Conservation (phyloP, 495 filamentous ascomycete species). For the Tricharina praecox region DNA sequence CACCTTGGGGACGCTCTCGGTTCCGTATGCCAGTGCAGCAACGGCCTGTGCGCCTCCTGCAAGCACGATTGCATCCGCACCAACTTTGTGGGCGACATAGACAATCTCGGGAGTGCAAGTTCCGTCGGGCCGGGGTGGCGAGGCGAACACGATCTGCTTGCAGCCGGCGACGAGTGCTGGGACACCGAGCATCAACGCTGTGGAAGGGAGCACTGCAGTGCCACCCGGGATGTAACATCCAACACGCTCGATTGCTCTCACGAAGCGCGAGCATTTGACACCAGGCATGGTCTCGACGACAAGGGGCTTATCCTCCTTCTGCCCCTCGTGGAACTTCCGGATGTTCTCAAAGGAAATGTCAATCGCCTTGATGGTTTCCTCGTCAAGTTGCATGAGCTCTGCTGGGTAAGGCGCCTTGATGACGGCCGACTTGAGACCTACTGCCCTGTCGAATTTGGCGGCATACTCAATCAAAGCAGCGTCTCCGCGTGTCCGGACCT, state of each 20-base stretch:
- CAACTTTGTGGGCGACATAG: slow-evolving; percentile 93
- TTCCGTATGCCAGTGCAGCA: slow-evolving; percentile 72
- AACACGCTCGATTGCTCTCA: slow-evolving; percentile 78
- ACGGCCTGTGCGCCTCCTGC: slow-evolving; percentile 95
- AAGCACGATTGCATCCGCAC: slow-evolving; percentile 84
- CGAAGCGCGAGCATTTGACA: slow-evolving; percentile 84
- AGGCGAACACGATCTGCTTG: slow-evolving; percentile 81
- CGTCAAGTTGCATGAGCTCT: slow-evolving; percentile 64
- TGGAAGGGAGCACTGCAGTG: slow-evolving; percentile 87
- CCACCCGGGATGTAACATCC: slow-evolving; percentile 91
- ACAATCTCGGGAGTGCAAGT: slow-evolving; percentile 91
- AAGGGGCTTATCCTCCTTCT: slow-evolving; percentile 62
- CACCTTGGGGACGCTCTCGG: slow-evolving; percentile 73
- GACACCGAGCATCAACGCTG: slow-evolving; percentile 93
- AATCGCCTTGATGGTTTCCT: slow-evolving; percentile 75
- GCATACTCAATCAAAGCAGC: slow-evolving; percentile 78
- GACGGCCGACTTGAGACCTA: slow-evolving; percentile 71
- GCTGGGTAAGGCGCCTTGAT: slow-evolving; percentile 72
- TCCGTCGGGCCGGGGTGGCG: slow-evolving; percentile 77
- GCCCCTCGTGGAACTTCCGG: slow-evolving; percentile 76
- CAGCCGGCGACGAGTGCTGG: slow-evolving; percentile 97
- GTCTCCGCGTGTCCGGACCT: slow-evolving; percentile 65
- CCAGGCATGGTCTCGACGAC: slow-evolving; percentile 93
- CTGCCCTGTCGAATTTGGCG: slow-evolving; percentile 93
- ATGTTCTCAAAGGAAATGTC: slow-evolving; percentile 90